Conservation (phyloP, 441 rosid species). For the Populus trichocarpa region DNA sequence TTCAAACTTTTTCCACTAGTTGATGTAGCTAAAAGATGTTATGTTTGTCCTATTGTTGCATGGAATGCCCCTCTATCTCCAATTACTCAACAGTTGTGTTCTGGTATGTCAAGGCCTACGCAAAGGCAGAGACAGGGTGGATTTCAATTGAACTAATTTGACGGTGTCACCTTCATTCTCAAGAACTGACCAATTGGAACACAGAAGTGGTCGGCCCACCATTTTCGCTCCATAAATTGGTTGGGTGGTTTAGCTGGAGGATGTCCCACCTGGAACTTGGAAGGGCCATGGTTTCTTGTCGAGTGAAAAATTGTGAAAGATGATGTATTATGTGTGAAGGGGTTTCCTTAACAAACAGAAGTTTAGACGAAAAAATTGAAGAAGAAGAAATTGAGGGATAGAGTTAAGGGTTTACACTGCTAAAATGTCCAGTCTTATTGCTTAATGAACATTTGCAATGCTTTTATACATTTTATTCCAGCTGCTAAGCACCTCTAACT, state of each 20-base stretch:
- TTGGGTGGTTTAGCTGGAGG: conserved; percentile 14
- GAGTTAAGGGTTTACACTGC: background rate
- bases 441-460: background rate
- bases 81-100: background rate
- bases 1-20: no score
- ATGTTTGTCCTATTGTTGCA: no score
- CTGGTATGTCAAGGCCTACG: background rate
- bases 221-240: background rate
- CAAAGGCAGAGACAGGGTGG: background rate
- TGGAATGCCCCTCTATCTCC: no score
- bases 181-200: conserved; percentile 7
- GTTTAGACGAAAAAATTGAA: background rate
- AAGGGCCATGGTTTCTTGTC: background rate
- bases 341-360: background rate
- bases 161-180: background rate
- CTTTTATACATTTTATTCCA: background rate
- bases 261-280: conserved; percentile 2
- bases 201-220: conserved; percentile 18
- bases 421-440: background rate
- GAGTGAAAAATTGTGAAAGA: background rate
- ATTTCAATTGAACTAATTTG: background rate
- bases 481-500: background rate
- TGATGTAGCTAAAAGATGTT: no score
- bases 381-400: background rate
- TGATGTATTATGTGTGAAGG: background rate